These are phyloP conservation scores for Ogataea paraovalis DNA, from an alignment of 805 yeast genomes.

Conservation along the genomic window DNA sequence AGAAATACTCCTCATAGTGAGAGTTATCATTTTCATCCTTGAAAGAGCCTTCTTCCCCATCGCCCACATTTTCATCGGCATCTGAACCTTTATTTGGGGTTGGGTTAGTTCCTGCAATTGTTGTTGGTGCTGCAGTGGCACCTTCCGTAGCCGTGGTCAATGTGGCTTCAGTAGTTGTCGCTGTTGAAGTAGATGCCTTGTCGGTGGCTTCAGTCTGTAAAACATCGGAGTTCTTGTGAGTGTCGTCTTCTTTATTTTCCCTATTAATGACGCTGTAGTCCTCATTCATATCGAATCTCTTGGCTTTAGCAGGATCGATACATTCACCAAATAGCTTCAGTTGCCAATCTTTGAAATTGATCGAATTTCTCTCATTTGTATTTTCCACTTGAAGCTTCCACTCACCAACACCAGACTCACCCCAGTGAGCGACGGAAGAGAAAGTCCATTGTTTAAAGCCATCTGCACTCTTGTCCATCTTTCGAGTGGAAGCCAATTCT, in stretches of 20 bases:
- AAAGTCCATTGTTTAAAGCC: conserved; percentile 87
- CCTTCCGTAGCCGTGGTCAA: no score
- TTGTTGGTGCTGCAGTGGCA: conserved; percentile 3
- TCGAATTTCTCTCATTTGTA: conserved; percentile 33
- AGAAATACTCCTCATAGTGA: conserved; percentile 58
- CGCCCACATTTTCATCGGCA: conserved; percentile 16
- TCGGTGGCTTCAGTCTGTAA: background rate
- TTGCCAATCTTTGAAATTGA: conserved; percentile 64
- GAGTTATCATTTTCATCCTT: conserved; percentile 20
- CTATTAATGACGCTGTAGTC: conserved; percentile 41
- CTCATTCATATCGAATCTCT: conserved; percentile 46
- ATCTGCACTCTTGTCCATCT: conserved; percentile 45
- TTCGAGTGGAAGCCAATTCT: conserved; percentile 66
- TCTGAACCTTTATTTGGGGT: conserved; percentile 5
- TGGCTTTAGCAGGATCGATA: conserved; percentile 59
- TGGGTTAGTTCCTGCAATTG: conserved; percentile 18
- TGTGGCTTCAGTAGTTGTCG: background rate
- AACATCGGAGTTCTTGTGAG: background rate
- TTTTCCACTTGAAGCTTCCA: conserved; percentile 74
- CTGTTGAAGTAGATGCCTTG: conserved; percentile 5
- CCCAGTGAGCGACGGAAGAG: conserved; percentile 99
- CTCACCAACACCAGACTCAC: conserved; percentile 71
- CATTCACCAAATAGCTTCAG: conserved; percentile 80
- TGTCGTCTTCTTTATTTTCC: conserved; percentile 20
- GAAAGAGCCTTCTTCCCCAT: conserved; percentile 19